phyloP scores from a whole-genome alignment of 495 filamentous ascomycete species.

The Bacidia rubella region DNA sequence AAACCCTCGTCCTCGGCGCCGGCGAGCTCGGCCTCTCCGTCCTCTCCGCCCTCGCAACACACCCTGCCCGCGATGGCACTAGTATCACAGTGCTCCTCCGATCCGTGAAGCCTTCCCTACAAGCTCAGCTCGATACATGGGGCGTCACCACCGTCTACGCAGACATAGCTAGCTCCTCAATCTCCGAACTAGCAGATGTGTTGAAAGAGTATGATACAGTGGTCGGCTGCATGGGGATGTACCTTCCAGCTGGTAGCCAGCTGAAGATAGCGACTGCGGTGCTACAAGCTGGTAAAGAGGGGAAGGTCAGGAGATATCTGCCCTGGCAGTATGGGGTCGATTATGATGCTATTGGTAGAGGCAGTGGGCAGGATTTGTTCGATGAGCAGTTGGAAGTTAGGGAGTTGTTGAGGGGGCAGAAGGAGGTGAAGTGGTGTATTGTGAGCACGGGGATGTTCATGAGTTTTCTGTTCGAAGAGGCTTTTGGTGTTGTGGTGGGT shows the following conservation, averaged over 20 bases:
- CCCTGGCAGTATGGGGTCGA: constrained; percentile 59
- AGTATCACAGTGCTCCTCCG: constrained; percentile 36
- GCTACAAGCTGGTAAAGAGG: constrained; percentile 25
- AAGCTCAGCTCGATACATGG: constrained; percentile 19
- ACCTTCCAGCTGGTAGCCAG: constrained; percentile 35
- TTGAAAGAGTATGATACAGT: constrained; percentile 38
- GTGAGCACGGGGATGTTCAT: constrained; percentile 52
- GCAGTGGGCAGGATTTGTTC: constrained; percentile 42
- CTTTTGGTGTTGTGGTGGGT: constrained; percentile 40
- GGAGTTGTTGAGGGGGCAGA: constrained; percentile 34
- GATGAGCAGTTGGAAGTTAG: constrained; percentile 49
- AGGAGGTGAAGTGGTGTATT: constrained; percentile 38
- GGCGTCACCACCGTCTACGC: constrained; percentile 30
- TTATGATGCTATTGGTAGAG: constrained; percentile 44
- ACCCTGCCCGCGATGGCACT: constrained; percentile 22
- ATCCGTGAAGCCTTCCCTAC: constrained; percentile 22
- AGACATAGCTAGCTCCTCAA: constrained; percentile 31
- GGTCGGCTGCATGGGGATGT: constrained; percentile 43
- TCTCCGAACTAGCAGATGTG: constrained; percentile 26
- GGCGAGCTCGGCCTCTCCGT: constrained; percentile 47
- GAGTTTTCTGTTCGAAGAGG: constrained; percentile 45
- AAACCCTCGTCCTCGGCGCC: constrained; percentile 46
- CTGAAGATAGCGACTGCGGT: constrained; percentile 36
- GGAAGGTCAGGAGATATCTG: constrained; percentile 25
- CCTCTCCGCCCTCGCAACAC: constrained; percentile 31